Evolutionary conservation across 2,329 filamentous ascomycete genomes (phyloP), one percentile per base, ranked within the genome.

Genomic region (Exophiala mesophila): DNA sequence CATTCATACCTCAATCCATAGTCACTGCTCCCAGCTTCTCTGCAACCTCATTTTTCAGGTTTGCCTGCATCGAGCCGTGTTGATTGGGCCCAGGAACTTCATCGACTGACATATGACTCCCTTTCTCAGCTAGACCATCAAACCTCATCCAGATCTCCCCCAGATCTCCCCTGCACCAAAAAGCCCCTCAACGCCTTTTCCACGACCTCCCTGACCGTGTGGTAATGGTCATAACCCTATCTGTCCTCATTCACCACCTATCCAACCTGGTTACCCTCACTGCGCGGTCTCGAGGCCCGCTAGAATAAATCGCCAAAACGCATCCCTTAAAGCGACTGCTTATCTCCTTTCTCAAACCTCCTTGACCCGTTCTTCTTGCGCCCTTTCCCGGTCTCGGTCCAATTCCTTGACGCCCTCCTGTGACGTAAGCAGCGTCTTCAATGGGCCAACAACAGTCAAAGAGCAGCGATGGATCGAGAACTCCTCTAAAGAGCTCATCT

Each of bases 391-490:
- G 13, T 7, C 26, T n/a, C 28, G 9, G n/a, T 26, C 17, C 36
- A 24, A 19, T 4, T 18, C 18, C 15, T 21, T 29, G 26, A 18
- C 32, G 41, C 30, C 37, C 38, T 29, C n/a, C n/a, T n/a, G n/a
- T n/a, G n/a, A n/a, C n/a, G n/a, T n/a, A n/a, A n/a, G n/a, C n/a
- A 30, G 23, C 52, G 55, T 50, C 57, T 59, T 59, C 57, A 63
- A 72, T 73, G 70, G 70, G 70, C 59, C 68, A 72, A 61, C 67
- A 69, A 59, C 70, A 71, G 62, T 73, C 70, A 55, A 73, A 72
- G 59, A 67, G 68, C 56, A 49, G 49, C 21, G 75, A 77, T 59
- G 76, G 73, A 56, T 71, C 73, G 18, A 66, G 70, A 47, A 68
- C 65, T 30, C 74, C 73, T 3, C 20, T 47, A 60, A 60, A 37